phyloP scores from a whole-genome alignment of 768 basidiomycete genomes.

The Mycena alexandri region DNA sequence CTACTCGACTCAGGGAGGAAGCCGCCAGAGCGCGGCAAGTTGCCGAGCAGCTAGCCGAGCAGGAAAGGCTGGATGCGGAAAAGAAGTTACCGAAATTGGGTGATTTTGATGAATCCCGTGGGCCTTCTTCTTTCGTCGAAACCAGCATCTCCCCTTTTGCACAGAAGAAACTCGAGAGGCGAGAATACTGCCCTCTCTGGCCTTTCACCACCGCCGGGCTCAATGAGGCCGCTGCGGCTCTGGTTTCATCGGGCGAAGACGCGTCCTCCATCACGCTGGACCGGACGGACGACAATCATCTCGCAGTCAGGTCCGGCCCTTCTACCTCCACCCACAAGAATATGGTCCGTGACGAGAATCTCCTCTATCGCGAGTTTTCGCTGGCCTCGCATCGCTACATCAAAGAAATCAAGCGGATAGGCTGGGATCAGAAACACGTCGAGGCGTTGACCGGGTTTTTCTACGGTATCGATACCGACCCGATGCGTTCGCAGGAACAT shows the following conservation, averaged over 20 bases:
- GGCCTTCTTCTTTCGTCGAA: conserved; percentile 5
- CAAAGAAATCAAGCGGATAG: not conserved
- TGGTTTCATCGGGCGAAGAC: not conserved
- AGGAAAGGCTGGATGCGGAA: conserved; percentile 9
- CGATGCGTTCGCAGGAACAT: not conserved
- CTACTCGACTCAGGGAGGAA: not conserved
- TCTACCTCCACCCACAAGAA: conserved; percentile 5
- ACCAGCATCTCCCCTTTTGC: conserved; percentile 10
- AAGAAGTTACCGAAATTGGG: conserved; percentile 25
- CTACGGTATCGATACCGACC: not conserved
- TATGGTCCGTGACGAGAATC: conserved; percentile 6
- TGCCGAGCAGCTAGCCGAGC: not conserved
- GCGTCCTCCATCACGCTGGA: not conserved
- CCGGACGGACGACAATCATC: not conserved
- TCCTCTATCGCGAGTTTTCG: not conserved
- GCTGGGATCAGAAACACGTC: not conserved
- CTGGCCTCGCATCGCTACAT: conserved; percentile 6
- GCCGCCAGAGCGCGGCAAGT: not conserved
- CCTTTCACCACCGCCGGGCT: conserved; percentile 13
- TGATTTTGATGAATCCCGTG: not conserved
- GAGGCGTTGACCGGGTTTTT: conserved; percentile 3
- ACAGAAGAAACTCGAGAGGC: not conserved
- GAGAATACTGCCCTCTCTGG: not conserved
- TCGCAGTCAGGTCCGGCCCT: not conserved
- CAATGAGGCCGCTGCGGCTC: not conserved